Percentiles rank a stretch among this genome's conserved stretches.
Evolutionary conservation across 495 filamentous ascomycete genomes (phyloP).

Genomic region (Pseudotulostoma volvatum): DNA sequence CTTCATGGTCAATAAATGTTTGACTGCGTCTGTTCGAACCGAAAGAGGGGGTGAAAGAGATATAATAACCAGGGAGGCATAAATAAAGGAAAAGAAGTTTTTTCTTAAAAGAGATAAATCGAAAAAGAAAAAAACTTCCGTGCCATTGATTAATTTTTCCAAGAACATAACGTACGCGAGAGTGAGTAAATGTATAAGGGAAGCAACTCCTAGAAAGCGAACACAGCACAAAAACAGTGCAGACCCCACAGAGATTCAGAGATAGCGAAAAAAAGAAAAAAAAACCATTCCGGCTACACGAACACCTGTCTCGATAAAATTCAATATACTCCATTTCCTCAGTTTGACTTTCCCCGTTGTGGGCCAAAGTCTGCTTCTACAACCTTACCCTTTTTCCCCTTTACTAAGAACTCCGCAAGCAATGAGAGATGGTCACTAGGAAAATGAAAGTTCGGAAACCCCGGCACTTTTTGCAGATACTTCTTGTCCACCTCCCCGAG

Average conservation of each 20-base stretch:
- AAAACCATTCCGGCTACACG: constrained; percentile 22
- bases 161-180: background rate
- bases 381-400: constrained; percentile 71
- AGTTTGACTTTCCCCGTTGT: constrained; percentile 30
- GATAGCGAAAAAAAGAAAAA: constrained; percentile 16
- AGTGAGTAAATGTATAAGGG: background rate
- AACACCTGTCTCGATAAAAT: constrained; percentile 29
- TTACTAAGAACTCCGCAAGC: constrained; percentile 81
- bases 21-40: no score
- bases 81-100: no score
- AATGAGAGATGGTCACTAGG: constrained; percentile 93
- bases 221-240: background rate
- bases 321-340: constrained; percentile 26
- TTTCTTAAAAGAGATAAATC: background rate
- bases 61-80: background rate
- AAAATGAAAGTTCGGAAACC: constrained; percentile 95
- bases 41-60: background rate
- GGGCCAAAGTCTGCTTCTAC: constrained; percentile 47
- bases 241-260: constrained; percentile 24
- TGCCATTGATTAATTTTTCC: background rate
- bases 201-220: background rate
- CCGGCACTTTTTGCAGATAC: constrained; percentile 78
- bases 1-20: background rate
- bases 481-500: constrained; percentile 83
- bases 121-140: background rate